Evolutionary conservation across 306 rosid genomes (phyloP).

Genomic region (Ormosia emarginata): DNA sequence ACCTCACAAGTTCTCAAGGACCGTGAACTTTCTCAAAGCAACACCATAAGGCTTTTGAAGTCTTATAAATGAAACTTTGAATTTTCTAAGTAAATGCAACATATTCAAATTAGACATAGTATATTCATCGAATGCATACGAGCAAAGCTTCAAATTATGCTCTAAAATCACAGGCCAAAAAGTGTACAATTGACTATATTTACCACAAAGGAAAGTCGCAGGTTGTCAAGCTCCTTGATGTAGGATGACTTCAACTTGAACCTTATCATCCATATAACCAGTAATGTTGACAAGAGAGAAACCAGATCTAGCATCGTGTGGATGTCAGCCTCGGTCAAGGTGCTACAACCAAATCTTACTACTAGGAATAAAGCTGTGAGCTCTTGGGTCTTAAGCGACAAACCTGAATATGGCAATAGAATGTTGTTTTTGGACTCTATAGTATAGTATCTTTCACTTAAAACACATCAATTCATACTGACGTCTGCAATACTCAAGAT

Average conservation of each 20-base stretch:
- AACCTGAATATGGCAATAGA: constrained; percentile 39
- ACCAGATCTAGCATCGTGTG: constrained; percentile 48
- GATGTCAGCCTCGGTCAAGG: constrained; percentile 35
- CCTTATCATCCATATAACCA: constrained; percentile 66
- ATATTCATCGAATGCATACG: background rate
- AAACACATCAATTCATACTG: background rate
- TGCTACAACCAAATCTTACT: constrained; percentile 43
- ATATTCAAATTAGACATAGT: background rate
- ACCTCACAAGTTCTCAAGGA: too few species aligned
- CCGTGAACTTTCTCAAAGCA: background rate
- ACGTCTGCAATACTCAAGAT: background rate
- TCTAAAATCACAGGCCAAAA: background rate
- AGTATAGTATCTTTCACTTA: background rate
- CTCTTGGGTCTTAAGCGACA: constrained; percentile 72
- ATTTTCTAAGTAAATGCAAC: background rate
- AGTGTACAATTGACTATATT: background rate
- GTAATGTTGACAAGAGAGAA: constrained; percentile 44
- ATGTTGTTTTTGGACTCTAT: background rate
- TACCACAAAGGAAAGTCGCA: constrained; percentile 60
- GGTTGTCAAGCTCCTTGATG: constrained; percentile 61
- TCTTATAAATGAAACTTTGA: background rate
- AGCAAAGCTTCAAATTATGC: background rate
- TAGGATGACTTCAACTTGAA: constrained; percentile 65
- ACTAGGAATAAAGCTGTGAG: constrained; percentile 62
- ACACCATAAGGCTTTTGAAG: background rate